Evolutionary conservation across 75 land plant species (phyloP).

Genomic region (Pinus tabuliformis): DNA sequence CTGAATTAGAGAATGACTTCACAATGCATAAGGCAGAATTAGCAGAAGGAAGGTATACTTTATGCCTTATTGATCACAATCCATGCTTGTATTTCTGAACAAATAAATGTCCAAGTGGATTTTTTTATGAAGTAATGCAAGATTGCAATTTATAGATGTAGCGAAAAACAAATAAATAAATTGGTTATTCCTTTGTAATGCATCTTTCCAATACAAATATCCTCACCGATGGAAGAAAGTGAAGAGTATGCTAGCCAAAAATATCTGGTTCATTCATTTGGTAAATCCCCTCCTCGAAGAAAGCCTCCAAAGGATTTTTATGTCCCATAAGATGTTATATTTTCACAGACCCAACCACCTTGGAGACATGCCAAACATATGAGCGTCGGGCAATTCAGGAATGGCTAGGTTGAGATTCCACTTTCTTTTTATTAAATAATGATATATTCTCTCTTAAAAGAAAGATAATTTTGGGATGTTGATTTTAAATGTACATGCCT

Average conservation of each 20-base stretch:
- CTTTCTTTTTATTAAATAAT: too few species aligned
- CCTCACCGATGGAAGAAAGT: conserved; percentile 7
- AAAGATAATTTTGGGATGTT: too few species aligned
- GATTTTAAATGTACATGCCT: too few species aligned
- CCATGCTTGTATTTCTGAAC: not conserved
- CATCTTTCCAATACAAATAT: not conserved
- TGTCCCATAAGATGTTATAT: too few species aligned
- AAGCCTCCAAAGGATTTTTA: too few species aligned
- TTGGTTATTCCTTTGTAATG: not conserved
- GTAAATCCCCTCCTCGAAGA: conserved; percentile 15
- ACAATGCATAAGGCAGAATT: not conserved
- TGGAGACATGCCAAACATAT: too few species aligned
- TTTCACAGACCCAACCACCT: too few species aligned
- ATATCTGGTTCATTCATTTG: conserved; percentile 17
- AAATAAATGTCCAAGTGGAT: not conserved
- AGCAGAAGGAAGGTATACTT: not conserved
- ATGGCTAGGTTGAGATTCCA: too few species aligned
- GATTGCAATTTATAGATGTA: not conserved
- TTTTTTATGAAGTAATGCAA: not conserved
- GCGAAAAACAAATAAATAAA: too few species aligned
- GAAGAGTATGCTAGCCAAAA: conserved; percentile 30
- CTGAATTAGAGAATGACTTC: not conserved
- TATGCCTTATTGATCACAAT: not conserved
- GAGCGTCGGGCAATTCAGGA: too few species aligned
- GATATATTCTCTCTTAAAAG: too few species aligned